phyloP scores from a whole-genome alignment of 108 stramenopile genomes.

The Skeletonema marinoi region DNA sequence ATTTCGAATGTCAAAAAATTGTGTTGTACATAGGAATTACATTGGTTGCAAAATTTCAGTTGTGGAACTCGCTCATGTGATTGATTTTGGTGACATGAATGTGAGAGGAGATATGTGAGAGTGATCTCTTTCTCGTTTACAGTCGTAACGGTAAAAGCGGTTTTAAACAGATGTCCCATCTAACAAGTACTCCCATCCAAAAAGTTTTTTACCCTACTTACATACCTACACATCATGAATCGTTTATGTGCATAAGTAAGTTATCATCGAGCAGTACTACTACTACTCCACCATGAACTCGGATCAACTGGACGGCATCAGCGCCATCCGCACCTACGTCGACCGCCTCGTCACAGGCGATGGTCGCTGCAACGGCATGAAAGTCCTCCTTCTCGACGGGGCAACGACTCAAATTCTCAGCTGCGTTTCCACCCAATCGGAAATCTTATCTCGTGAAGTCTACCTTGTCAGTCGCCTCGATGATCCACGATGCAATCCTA shows the following conservation, averaged over 20 bases:
- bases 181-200: no score
- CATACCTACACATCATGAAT: no score
- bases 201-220: no score
- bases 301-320: constrained; percentile 73
- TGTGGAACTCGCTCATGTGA: background rate
- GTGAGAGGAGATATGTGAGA: no score
- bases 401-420: constrained; percentile 89
- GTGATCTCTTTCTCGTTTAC: no score
- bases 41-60: background rate
- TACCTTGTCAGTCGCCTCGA: constrained; percentile 83
- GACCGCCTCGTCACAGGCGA: constrained; percentile 89
- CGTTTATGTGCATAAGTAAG: no score
- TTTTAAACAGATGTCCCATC: background rate
- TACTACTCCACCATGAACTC: background rate
- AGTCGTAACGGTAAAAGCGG: background rate
- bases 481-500: constrained; percentile 36
- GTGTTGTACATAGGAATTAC: background rate
- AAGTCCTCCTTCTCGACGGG: constrained; percentile 92
- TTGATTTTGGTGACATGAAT: no score
- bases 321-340: constrained; percentile 81
- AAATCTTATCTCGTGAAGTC: constrained; percentile 86
- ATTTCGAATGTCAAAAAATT: background rate
- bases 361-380: constrained; percentile 86
- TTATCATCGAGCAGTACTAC: no score
- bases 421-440: constrained; percentile 89